phyloP scores from a whole-genome alignment of 768 basidiomycete genomes.

The Rhodosporidiobolus sp. region DNA sequence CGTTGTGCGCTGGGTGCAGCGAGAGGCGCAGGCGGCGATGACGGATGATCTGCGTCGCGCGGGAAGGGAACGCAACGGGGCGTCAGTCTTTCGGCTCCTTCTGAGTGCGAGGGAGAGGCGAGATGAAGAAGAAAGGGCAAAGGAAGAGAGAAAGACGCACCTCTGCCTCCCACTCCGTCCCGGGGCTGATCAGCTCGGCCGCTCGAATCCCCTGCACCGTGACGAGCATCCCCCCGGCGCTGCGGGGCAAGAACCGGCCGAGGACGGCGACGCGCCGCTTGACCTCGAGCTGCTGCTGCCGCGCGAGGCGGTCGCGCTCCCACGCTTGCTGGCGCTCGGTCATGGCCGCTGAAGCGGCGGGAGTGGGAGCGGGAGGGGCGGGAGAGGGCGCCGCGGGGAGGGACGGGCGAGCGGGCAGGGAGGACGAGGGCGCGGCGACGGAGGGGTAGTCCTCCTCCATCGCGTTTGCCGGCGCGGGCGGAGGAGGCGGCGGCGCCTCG shows the following conservation, averaged over 20 bases:
- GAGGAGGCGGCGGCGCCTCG: too few relatives aligned
- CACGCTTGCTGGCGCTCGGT: neutral
- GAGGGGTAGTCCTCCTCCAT: too few relatives aligned
- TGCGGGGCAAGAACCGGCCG: slow-evolving; percentile 14
- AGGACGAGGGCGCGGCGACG: too few relatives aligned
- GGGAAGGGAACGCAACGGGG: neutral
- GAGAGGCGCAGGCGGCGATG: slow-evolving; percentile 5
- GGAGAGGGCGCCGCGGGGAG: too few relatives aligned
- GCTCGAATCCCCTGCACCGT: slow-evolving; percentile 14
- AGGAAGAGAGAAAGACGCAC: neutral
- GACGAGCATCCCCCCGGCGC: slow-evolving; percentile 12
- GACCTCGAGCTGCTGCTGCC: slow-evolving; percentile 1
- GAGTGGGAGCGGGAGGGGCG: neutral
- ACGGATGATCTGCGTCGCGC: slow-evolving; percentile 7
- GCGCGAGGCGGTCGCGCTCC: neutral
- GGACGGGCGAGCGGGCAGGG: too few relatives aligned
- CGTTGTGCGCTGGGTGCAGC: neutral
- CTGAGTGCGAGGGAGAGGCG: neutral
- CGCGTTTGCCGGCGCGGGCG: too few relatives aligned
- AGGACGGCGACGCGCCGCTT: neutral
- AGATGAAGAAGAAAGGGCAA: neutral
- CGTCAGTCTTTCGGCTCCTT: too few relatives aligned
- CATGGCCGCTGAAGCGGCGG: neutral
- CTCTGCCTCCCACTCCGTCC: slow-evolving; percentile 17
- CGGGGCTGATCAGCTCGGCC: slow-evolving; percentile 10